Conservation (phyloP, 768 basidiomycete genomes). For the Harrya chromipes region DNA sequence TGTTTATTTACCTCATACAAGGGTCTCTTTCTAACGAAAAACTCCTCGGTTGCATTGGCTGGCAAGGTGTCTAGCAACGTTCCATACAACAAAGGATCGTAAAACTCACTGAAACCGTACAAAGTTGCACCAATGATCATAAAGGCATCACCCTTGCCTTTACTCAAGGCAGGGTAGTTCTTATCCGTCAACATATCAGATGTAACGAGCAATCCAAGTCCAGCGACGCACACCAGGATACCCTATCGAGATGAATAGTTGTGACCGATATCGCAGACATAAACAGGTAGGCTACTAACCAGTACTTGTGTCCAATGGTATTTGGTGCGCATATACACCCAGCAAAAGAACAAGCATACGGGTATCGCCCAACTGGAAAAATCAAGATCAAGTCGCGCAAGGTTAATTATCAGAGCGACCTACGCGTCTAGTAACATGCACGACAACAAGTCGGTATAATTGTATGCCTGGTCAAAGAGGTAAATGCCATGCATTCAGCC, state of each 20-base stretch:
- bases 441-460: slow-evolving; percentile 83
- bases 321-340: slow-evolving; percentile 74
- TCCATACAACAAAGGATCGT: not conserved
- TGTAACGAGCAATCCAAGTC: slow-evolving; percentile 75
- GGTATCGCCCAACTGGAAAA: slow-evolving; percentile 79
- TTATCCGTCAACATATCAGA: slow-evolving; percentile 79
- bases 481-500: not conserved
- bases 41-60: slow-evolving; percentile 90
- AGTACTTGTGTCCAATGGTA: slow-evolving; percentile 85
- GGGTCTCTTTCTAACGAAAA: slow-evolving; percentile 75
- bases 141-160: slow-evolving; percentile 79
- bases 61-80: slow-evolving; percentile 1
- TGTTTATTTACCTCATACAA: slow-evolving; percentile 61
- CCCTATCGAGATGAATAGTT: slow-evolving; percentile 44
- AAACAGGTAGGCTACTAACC: slow-evolving; percentile 38
- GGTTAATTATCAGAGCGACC: slow-evolving; percentile 19
- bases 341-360: slow-evolving; percentile 78
- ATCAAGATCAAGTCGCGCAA: not conserved
- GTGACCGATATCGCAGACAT: not conserved
- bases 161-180: slow-evolving; percentile 59
- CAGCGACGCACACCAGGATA: slow-evolving; percentile 66
- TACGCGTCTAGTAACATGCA: slow-evolving; percentile 92
- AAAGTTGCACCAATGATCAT: slow-evolving; percentile 85
- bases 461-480: slow-evolving; percentile 53
- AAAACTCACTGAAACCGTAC: slow-evolving; percentile 75